Percentiles rank a stretch among this genome's conserved stretches.
These are phyloP conservation scores for Aphanocladium album DNA, from an alignment of 2,329 filamentous ascomycete species.

Conservation along the genomic window DNA sequence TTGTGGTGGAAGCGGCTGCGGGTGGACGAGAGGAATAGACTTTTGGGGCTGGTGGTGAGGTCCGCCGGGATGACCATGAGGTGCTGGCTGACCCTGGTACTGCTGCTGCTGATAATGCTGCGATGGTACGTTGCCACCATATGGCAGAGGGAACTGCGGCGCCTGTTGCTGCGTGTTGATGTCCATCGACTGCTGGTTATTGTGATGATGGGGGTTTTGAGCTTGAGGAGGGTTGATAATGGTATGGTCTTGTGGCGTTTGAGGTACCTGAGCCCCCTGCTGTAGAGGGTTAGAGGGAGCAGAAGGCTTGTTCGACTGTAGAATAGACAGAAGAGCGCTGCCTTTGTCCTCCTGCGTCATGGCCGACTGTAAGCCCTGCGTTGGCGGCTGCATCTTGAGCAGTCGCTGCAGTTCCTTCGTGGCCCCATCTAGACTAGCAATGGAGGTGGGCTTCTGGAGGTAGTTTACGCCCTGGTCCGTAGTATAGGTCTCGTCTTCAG, in stretches of 20 bases:
- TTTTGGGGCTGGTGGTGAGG: constrained; percentile 17
- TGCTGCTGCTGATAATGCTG: constrained; percentile 16
- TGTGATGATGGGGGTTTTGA: constrained; percentile 51
- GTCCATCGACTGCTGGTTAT: constrained; percentile 33
- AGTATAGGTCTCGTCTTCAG: constrained; percentile 56
- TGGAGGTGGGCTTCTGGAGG: constrained; percentile 28
- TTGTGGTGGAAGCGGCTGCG: constrained; percentile 50
- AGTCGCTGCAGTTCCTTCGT: constrained; percentile 49
- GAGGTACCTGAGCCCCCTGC: constrained; percentile 29
- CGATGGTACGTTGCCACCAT: neutral
- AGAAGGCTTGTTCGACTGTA: constrained; percentile 34
- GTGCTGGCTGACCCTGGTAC: constrained; percentile 11
- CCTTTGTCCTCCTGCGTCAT: constrained; percentile 37
- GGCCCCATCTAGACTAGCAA: constrained; percentile 46
- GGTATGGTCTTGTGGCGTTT: constrained; percentile 52
- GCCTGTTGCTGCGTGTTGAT: constrained; percentile 26
- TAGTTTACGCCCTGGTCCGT: constrained; percentile 20
- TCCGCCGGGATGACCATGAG: constrained; percentile 8
- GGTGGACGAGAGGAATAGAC: constrained; percentile 28
- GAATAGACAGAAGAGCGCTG: constrained; percentile 48
- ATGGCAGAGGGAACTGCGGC: constrained; percentile 23
- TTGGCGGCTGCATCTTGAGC: constrained; percentile 50
- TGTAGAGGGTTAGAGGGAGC: constrained; percentile 16
- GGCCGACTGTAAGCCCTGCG: constrained; percentile 40
- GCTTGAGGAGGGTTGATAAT: constrained; percentile 46